Percentiles rank a stretch among this genome's conserved stretches.
These are phyloP conservation scores for Zalaria sp. DNA, from an alignment of 2,329 filamentous ascomycete genomes.

Conservation along the genomic window DNA sequence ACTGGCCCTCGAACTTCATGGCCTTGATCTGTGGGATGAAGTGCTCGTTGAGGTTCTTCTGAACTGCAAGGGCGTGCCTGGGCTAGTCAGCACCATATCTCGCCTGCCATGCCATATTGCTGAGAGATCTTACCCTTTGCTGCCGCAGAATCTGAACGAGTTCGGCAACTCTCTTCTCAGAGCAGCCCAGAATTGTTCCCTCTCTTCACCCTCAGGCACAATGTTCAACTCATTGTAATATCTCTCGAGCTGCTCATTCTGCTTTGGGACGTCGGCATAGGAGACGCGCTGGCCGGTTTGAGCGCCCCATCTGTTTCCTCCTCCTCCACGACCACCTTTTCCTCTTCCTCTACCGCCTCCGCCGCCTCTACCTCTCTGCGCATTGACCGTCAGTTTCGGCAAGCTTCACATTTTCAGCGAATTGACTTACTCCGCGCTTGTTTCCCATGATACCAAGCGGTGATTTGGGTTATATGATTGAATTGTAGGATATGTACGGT, in stretches of 20 bases:
- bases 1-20: slow-evolving; percentile 68
- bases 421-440: too few species aligned
- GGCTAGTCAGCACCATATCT: slow-evolving; percentile 4
- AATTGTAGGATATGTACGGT: too few species aligned
- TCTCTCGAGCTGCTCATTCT: slow-evolving; percentile 71
- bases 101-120: too few species aligned
- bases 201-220: slow-evolving; percentile 59
- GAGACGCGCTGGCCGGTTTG: slow-evolving; percentile 30
- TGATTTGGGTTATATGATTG: too few species aligned
- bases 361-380: background rate
- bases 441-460: too few species aligned
- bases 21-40: slow-evolving; percentile 84
- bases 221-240: slow-evolving; percentile 74
- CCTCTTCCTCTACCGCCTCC: slow-evolving; percentile 13
- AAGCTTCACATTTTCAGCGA: too few species aligned
- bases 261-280: slow-evolving; percentile 54
- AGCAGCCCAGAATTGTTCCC: slow-evolving; percentile 67
- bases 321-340: slow-evolving; percentile 22
- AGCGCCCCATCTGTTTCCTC: slow-evolving; percentile 21
- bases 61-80: slow-evolving; percentile 83
- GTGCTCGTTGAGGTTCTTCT: slow-evolving; percentile 71
- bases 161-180: slow-evolving; percentile 80
- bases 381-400: too few species aligned
- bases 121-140: slow-evolving; percentile 53
- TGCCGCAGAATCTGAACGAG: slow-evolving; percentile 94